Evolutionary conservation across 2,329 filamentous ascomycete genomes (phyloP).

Genomic region (Ambrosiella beaveri): DNA sequence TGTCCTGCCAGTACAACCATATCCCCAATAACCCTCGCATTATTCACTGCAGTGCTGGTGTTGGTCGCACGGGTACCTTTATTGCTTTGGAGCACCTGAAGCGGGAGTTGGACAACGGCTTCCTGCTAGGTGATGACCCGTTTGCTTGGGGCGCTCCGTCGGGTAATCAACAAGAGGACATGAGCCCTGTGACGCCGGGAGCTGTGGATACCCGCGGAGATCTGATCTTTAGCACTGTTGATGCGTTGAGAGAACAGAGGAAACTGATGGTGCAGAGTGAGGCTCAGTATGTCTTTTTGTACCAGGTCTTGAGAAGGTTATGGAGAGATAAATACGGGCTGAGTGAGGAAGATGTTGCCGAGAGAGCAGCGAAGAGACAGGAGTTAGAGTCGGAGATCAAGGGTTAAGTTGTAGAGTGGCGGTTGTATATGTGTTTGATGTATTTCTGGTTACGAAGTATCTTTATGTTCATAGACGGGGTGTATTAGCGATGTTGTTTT

Average conservation of each 20-base stretch:
- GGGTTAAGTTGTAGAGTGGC: not conserved
- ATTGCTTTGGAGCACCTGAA: constrained; percentile 89
- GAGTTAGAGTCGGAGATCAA: not conserved
- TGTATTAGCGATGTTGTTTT: not conserved
- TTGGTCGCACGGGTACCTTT: constrained; percentile 87
- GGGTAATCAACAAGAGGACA: constrained; percentile 14
- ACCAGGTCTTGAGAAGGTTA: constrained; percentile 62
- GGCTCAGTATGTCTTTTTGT: constrained; percentile 70
- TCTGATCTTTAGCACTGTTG: constrained; percentile 61
- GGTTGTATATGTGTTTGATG: not conserved
- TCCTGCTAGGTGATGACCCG: constrained; percentile 31
- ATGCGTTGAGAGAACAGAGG: constrained; percentile 66
- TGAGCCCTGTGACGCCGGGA: constrained; percentile 15
- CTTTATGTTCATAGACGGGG: not conserved
- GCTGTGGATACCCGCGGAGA: constrained; percentile 27
- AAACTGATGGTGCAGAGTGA: constrained; percentile 93
- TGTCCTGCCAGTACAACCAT: constrained; percentile 43
- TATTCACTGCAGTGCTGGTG: constrained; percentile 77
- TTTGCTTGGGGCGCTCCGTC: not conserved
- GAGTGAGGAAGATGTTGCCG: constrained; percentile 6
- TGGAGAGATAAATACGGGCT: constrained; percentile 49
- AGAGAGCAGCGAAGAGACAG: constrained; percentile 1
- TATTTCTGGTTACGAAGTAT: not conserved
- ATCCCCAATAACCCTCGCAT: constrained; percentile 47
- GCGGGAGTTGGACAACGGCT: constrained; percentile 60